phyloP scores from a whole-genome alignment of 2,329 filamentous ascomycete species.

The Hypocrella siamensis region DNA sequence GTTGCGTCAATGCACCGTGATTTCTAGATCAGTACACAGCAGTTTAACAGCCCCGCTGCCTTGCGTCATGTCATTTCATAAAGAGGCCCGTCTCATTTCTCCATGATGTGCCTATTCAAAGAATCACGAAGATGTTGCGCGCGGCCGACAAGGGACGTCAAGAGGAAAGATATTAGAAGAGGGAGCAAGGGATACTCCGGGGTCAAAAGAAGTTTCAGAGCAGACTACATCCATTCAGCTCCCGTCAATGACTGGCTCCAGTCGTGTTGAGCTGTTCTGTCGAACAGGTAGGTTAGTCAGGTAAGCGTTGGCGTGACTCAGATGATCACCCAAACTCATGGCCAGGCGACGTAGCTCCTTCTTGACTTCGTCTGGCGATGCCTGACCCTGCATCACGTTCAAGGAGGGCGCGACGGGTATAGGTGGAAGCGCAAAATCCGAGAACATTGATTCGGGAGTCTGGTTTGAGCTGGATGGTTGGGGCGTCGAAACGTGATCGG shows the following conservation, averaged over 20 bases:
- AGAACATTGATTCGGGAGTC: no score
- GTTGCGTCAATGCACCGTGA: no score
- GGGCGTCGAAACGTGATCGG: neutral
- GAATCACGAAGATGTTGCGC: no score
- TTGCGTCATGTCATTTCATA: no score
- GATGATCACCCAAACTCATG: conserved; percentile 31
- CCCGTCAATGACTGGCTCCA: conserved; percentile 3
- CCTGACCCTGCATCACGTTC: conserved; percentile 38
- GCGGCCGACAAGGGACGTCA: no score
- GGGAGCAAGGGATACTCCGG: neutral
- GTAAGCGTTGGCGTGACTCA: conserved; percentile 28
- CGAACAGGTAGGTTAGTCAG: conserved; percentile 23
- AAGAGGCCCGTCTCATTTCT: no score
- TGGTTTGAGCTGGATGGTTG: conserved; percentile 1
- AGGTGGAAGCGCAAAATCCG: conserved; percentile 15
- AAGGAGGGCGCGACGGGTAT: conserved; percentile 30
- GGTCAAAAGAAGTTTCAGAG: no score
- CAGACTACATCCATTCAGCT: conserved; percentile 2
- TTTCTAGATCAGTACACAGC: no score
- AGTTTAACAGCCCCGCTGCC: no score
- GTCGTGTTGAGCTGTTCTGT: conserved; percentile 15
- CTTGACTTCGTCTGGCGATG: conserved; percentile 33
- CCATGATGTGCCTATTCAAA: no score
- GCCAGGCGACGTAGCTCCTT: conserved; percentile 34
- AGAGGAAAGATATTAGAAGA: no score